Evolutionary conservation across 148 eudicot genomes (phyloP).

Genomic region (Heliosperma pusillum): DNA sequence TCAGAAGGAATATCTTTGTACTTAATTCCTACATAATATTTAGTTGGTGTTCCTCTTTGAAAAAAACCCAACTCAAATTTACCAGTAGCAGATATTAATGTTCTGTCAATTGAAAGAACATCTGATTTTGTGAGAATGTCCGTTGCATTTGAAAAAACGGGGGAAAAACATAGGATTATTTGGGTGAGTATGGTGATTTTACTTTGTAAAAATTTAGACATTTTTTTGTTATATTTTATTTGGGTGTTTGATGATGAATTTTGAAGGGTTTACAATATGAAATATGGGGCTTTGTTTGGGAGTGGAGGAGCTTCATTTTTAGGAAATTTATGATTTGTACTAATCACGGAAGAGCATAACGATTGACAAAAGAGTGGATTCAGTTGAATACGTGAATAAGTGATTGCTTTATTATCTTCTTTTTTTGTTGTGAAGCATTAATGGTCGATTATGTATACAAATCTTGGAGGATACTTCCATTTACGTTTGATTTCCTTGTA

Average conservation of each 20-base stretch:
- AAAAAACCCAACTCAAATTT: conserved; percentile 44
- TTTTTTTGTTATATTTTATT: background rate
- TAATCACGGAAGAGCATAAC: background rate
- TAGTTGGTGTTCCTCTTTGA: conserved; percentile 8
- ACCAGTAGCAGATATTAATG: conserved; percentile 28
- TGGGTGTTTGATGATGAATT: background rate
- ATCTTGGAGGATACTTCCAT: background rate
- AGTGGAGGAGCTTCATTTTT: conserved; percentile 6
- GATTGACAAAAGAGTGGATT: no score
- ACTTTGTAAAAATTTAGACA: background rate
- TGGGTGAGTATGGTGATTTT: background rate
- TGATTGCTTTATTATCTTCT: no score
- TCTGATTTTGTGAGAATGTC: conserved; percentile 30
- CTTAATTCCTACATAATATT: conserved; percentile 36
- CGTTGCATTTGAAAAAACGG: conserved; percentile 11
- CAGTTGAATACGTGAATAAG: no score
- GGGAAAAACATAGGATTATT: conserved; percentile 18
- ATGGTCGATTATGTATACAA: background rate
- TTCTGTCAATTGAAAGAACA: conserved; percentile 26
- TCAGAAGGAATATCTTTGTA: conserved; percentile 32
- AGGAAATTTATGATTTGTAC: conserved; percentile 9
- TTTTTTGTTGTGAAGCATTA: background rate
- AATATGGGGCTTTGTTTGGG: background rate
- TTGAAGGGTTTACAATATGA: background rate
- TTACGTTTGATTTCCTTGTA: no score